Evolutionary conservation across 805 yeast species (phyloP).

Genomic region (Kuraishia hungarica): DNA sequence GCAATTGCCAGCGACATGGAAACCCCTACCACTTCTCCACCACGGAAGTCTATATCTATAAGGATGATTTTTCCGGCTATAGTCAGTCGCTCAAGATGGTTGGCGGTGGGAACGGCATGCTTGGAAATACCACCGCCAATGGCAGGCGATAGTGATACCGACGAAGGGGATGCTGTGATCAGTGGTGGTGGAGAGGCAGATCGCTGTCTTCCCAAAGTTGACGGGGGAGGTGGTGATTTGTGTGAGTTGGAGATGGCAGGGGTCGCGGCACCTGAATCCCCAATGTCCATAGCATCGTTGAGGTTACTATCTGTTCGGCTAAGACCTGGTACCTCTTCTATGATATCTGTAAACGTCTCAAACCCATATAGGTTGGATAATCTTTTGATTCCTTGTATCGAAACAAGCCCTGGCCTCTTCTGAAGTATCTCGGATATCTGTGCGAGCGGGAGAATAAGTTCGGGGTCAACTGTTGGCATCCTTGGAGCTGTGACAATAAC

Average conservation of each 20-base stretch:
- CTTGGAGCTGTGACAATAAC: neutral
- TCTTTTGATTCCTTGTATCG: conserved; percentile 22
- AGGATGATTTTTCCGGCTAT: conserved; percentile 26
- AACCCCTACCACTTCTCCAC: conserved; percentile 16
- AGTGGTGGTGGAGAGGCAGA: neutral
- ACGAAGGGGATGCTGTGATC: neutral
- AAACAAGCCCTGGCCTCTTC: conserved; percentile 26
- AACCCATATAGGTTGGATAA: conserved; percentile 28
- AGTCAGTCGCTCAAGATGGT: conserved; percentile 18
- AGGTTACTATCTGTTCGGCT: neutral
- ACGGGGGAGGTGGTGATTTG: neutral
- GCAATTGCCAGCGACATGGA: conserved; percentile 22
- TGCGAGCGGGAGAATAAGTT: conserved; percentile 21
- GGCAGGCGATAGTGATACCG: neutral
- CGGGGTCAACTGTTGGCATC: conserved; percentile 26
- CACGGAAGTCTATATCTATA: conserved; percentile 27
- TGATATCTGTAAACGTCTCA: conserved; percentile 23
- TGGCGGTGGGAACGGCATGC: conserved; percentile 7
- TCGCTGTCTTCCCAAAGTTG: neutral
- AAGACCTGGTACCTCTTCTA: neutral
- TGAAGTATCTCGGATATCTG: conserved; percentile 22
- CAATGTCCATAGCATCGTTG: neutral
- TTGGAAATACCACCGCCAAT: neutral
- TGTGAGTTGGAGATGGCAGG: neutral
- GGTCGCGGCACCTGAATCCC: neutral